Base-by-base conservation (phyloP, 164 flowering plant genomes). In the Piper longum region DNA sequence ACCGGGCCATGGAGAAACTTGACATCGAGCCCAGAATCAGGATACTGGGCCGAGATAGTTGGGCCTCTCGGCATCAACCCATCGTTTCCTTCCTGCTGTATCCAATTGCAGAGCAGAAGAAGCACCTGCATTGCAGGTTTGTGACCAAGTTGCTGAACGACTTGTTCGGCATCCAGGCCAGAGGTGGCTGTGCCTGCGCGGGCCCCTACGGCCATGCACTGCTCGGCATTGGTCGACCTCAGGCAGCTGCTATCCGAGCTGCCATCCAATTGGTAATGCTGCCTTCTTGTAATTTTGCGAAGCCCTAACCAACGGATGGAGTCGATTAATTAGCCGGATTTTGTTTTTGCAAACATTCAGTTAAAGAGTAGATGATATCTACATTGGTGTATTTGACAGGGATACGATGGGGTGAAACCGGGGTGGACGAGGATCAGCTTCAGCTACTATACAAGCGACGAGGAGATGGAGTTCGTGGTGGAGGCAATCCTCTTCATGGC, bases 151-250 rank as follows among this genome's bases (percentile, higher is more conserved):
- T 91, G 9, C 78, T 91, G 5, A 91, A 85, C 69, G 95, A 89
- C 67, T 75, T 89, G n/a, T 91, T 91, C 45, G 96, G 98, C 16
- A 80, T 91, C 63, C 95, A 89, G 48, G 87, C 92, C 2, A 71
- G 95, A 43, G 98, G 92, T 4, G 98, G 95, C 0, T 91, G 96
- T 45, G 84, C 95, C 48, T 91, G 98, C 76, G 96, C 96, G 8
- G 95, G 84, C 41, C 96, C 96, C 1, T 89, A 91, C 59, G 98
- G 85, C 17, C 92, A 89, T 58, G 39, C 6, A 18, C 65, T 91
- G 71, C 88, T 91, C 36, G 63, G 64, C 41, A 64, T 87, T 7
- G 82, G 77, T 54, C 69, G 76, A 65, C 44, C 64, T 39, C 75
- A 44, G 0, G 83, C 92, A 0, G 68, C 71, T 4, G 85, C 81